A percentile compares a stretch with the other conserved stretches of the same genome.
Evolutionary conservation across 2,329 filamentous ascomycete species (phyloP).

Genomic region (Fusarium odoratissimum): DNA sequence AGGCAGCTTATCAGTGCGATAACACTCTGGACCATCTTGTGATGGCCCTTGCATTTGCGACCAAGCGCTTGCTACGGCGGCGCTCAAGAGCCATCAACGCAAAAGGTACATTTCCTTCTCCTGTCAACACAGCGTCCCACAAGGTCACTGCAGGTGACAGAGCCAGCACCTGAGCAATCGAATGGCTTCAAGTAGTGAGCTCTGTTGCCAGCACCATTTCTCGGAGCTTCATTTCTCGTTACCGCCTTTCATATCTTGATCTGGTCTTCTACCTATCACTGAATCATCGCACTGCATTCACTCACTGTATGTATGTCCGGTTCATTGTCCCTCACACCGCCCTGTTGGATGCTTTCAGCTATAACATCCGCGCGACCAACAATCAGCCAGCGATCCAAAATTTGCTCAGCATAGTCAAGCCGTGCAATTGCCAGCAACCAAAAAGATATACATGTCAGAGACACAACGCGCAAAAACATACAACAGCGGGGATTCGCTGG

Average conservation of each 20-base stretch:
- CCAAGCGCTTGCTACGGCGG: neutral
- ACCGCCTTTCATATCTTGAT: neutral
- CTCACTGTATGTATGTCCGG: neutral
- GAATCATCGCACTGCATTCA: neutral
- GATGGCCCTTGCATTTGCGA: neutral
- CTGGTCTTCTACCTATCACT: too few species aligned
- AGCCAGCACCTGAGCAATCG: neutral
- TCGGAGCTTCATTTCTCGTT: neutral
- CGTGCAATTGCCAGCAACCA: neutral
- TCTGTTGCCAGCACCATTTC: neutral
- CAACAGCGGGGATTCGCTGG: slow-evolving; percentile 14
- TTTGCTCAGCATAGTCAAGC: neutral
- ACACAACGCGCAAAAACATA: neutral
- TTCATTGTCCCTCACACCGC: neutral
- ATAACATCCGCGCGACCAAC: too few species aligned
- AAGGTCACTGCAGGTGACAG: neutral
- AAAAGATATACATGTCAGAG: neutral
- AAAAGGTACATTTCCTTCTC: neutral
- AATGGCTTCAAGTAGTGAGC: neutral
- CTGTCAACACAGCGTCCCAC: neutral
- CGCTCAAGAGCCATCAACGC: neutral
- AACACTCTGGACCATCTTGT: neutral
- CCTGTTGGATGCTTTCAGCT: neutral
- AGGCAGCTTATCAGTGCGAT: neutral
- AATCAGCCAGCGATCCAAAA: too few species aligned